Base-by-base conservation (phyloP, 768 basidiomycete genomes). In the Strobilomyces echinocephalus region DNA sequence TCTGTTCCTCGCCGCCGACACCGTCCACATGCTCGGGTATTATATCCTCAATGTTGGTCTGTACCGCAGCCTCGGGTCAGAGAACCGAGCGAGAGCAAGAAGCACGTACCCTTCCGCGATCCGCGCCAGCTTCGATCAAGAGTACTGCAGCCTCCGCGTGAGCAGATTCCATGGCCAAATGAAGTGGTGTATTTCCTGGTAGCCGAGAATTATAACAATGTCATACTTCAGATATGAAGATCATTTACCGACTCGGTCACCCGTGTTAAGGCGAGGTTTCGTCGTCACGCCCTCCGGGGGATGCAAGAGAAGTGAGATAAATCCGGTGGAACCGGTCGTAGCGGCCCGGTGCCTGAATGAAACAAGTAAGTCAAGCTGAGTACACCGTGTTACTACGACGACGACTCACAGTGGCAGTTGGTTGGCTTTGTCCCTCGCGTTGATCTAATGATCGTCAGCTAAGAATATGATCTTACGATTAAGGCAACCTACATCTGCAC, bases 141-240 rank as follows among this genome's bases (percentile, higher is more conserved):
- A 88, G 69, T 2, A 93, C 88, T 10, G 95, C 95, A 15, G 85
- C 88, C 66, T 92, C 86, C 14, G 91, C 95, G 65, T 97, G 90
- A 16, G 87, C 95, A 50, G 90, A 93, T 63, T 99, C 95, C 87
- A 99, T 88, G 16, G 95, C 95, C 31, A 99, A 82, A 76, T 99
- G 97, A 35, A 99, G 74, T 2, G 97, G 93, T 2, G 97, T 97
- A 65, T 97, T 97, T 47, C 95, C 95, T 90, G 63, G 49, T 52
- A 61, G 61, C 42, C 46, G 54, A 28, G 53, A 16, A 36, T 54
- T 26, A 58, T 2, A 14, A 20, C 26, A 6, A 41, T 40, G 30
- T 31, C n/a, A 38, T 39, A 26, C n/a, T 36, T 36, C 12, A 26
- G 11, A 9, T 11, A 45, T 33, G 24, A 47, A 45, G 18, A 46